Evolutionary conservation across 2,329 filamentous ascomycete species (phyloP), one percentile per base, ranked within the genome.

Genomic region (Microcera coccophila): DNA sequence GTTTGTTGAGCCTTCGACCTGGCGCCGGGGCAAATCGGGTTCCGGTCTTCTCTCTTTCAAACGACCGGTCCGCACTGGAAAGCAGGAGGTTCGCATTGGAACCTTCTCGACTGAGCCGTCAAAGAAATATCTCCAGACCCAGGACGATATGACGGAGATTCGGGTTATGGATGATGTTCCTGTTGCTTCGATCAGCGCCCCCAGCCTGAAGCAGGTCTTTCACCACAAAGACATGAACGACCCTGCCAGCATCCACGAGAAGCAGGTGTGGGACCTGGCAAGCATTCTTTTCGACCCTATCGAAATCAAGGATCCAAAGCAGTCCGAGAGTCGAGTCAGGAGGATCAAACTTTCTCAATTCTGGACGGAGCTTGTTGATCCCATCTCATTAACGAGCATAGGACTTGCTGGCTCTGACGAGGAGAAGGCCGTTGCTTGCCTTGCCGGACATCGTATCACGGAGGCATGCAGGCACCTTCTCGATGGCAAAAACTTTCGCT

Each of bases 271-370:
- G 93, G 79, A 88, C 47, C 73, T 98, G 26, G 84, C 88, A 1
- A 86, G 87, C 44, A 83, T 96, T 28, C 75, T 98, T 3, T 98
- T 95, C 59, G 90, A 95, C 52, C 73, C 82, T n/a, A 49, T 81
- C 10, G 69, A 48, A 3, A 37, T 69, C 14, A 60, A 75, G 21
- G 65, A 70, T 3, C 44, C 64, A 3, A 69, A 74, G 1, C 55
- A 69, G 10, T 58, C 65, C 1, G 56, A 62, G 4, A 63, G 71
- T 26, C 59, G 62, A 32, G 35, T 69, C 16, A 76, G 80, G 26
- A 76, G 85, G 52, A 79, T 82, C 44, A 79, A 74, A 41, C 72
- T 96, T n/a, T 81, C 82, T 1, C 69, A 74, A 18, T 82, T 84
- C 42, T 81, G 85, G 75, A 74, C 80, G 40, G 73, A 75, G 17